These are phyloP conservation scores for Cephalotrichum gorgonifer DNA, from an alignment of 2,329 filamentous ascomycete genomes.

Conservation along the genomic window DNA sequence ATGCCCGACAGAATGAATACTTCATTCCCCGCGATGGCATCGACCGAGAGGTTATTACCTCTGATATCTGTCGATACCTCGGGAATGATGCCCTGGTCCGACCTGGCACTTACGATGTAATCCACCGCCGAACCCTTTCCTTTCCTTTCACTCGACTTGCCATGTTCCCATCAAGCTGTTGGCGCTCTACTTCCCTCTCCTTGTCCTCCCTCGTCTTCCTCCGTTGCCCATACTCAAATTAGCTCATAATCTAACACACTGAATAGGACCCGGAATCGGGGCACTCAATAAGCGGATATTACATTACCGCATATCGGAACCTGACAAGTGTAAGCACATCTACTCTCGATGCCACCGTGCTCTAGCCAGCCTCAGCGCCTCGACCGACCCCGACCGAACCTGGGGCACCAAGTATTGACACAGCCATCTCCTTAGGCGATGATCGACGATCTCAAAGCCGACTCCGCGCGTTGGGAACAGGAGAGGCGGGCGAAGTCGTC, in stretches of 20 bases:
- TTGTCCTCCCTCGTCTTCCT: background rate
- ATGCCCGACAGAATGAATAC: constrained; percentile 58
- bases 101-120: constrained; percentile 63
- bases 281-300: constrained; percentile 60
- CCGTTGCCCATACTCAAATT: background rate
- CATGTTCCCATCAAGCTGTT: background rate
- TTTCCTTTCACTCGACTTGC: background rate
- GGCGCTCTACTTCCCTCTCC: background rate
- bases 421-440: constrained; percentile 34
- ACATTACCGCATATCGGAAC: constrained; percentile 70
- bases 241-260: background rate
- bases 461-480: constrained; percentile 51
- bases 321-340: constrained; percentile 57
- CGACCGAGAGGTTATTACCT: constrained; percentile 73
- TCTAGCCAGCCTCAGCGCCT: background rate
- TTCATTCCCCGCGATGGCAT: constrained; percentile 74
- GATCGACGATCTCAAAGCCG: constrained; percentile 53
- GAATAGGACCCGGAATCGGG: constrained; percentile 41
- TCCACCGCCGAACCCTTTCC: background rate
- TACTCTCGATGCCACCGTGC: background rate
- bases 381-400: background rate
- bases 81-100: constrained; percentile 74
- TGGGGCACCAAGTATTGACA: background rate
- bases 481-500: constrained; percentile 46
- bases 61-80: constrained; percentile 75